Base-by-base conservation (phyloP, 2,329 filamentous ascomycete genomes). In the Pseudogymnoascus verrucosus region DNA sequence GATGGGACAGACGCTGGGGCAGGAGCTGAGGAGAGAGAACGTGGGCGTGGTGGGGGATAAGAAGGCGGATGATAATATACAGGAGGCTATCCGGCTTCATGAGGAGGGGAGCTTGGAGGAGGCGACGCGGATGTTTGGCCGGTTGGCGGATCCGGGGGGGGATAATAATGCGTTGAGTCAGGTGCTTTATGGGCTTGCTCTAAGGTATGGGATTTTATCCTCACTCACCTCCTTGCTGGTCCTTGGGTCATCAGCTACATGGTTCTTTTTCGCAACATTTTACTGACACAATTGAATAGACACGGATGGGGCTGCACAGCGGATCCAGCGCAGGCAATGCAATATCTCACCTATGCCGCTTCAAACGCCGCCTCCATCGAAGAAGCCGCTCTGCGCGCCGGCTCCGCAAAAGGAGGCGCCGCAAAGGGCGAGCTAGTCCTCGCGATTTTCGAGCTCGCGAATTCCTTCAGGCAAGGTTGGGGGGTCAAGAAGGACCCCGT, bases 351-450 rank as follows among this genome's bases (percentile, higher is more conserved):
- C 19, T 86, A 89, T 31, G 95, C 95, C 59, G 95, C 95, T 4
- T 89, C 90, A 51, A 97, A 96, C 76, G 91, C 92, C 23, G 95
- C 93, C 23, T 83, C 86, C 44, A 86, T 99, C 63, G 95, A 99
- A 78, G 84, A 89, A 62, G 80, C 92, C 70, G 95, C 95, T 31
- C 84, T 98, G 21, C 82, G 89, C 69, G 90, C 93, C 7, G 95
- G 93, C 14, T 85, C 96, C 76, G 95, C 91, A 77, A 96, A 95
- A 76, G 95, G 95, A 62, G 95, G 95, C 65, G 89, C 90, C 12
- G 93, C 93, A 51, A 99, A 98, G 78, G 95, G 95, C 65, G 95
- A 99, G 80, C 83, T 99, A 62, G 90, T 98, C 16, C 85, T 99
- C 66, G 93, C 95, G 65, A 98, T 99, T 68, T 98, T 95, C 72